phyloP scores from a whole-genome alignment of 2,329 filamentous ascomycete species.

The Hymenoscyphus salicellus region DNA sequence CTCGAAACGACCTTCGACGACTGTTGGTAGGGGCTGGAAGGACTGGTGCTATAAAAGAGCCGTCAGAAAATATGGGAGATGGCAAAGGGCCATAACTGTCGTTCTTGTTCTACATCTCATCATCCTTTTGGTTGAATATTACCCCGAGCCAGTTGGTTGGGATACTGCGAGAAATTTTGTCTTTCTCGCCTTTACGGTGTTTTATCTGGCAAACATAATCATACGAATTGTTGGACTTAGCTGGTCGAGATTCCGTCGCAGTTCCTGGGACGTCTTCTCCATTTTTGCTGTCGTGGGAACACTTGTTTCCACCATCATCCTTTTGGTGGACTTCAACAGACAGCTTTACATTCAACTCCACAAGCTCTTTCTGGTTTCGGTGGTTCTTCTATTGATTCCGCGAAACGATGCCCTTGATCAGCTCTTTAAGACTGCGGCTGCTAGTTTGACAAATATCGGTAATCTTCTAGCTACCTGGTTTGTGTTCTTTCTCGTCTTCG shows the following conservation, averaged over 20 bases:
- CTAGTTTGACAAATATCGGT: conserved; percentile 83
- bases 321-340: conserved; percentile 55
- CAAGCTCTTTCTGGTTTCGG: conserved; percentile 89
- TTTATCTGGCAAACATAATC: conserved; percentile 78
- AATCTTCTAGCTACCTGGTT: conserved; percentile 97
- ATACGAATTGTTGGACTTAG: conserved; percentile 85
- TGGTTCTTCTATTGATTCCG: conserved; percentile 86
- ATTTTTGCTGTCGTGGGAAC: conserved; percentile 75
- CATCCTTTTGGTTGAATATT: conserved; percentile 81
- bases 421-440: conserved; percentile 96
- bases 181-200: conserved; percentile 76
- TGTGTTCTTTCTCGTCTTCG: conserved; percentile 92
- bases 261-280: conserved; percentile 94
- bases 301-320: conserved; percentile 76
- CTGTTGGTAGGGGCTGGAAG: conserved; percentile 74
- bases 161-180: conserved; percentile 66
- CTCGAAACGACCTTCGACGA: conserved; percentile 83
- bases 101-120: conserved; percentile 79
- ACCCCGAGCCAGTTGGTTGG: conserved; percentile 71
- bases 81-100: conserved; percentile 79
- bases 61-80: conserved; percentile 88
- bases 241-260: conserved; percentile 86
- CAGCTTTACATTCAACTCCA: conserved; percentile 74
- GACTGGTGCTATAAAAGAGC: conserved; percentile 94
- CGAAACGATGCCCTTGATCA: conserved; percentile 96